These are phyloP conservation scores for Penicillium digitatum DNA, from an alignment of 2,329 filamentous ascomycete genomes.

Conservation along the genomic window DNA sequence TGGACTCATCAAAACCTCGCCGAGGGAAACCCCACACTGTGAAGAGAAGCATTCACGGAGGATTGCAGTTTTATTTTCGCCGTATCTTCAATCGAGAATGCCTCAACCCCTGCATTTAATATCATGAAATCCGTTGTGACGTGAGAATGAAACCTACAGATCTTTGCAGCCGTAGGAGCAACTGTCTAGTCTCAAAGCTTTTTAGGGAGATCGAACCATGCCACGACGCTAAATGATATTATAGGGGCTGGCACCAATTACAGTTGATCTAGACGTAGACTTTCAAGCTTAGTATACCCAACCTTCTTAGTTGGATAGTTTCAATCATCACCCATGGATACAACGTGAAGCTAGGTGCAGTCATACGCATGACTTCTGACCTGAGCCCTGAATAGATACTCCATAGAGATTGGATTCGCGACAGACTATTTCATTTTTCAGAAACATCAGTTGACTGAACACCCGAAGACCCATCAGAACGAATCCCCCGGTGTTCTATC, in stretches of 20 bases:
- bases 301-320: not conserved
- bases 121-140: not conserved
- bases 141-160: not conserved
- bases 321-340: not conserved
- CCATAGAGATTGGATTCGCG: not conserved
- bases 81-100: not conserved
- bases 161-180: not conserved
- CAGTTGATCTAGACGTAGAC: not conserved
- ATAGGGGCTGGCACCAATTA: no score
- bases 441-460: not conserved
- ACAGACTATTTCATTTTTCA: not conserved
- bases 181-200: not conserved
- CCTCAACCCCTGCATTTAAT: not conserved
- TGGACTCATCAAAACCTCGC: not conserved
- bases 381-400: not conserved
- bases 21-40: not conserved
- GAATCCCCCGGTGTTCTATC: not conserved
- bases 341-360: not conserved
- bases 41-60: not conserved
- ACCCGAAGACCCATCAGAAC: not conserved
- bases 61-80: not conserved
- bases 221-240: not conserved
- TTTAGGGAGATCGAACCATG: not conserved
- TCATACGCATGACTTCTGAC: not conserved
- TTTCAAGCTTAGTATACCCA: not conserved